Conservation (phyloP, 306 rosid genomes). For the Lathyrus aphaca region DNA sequence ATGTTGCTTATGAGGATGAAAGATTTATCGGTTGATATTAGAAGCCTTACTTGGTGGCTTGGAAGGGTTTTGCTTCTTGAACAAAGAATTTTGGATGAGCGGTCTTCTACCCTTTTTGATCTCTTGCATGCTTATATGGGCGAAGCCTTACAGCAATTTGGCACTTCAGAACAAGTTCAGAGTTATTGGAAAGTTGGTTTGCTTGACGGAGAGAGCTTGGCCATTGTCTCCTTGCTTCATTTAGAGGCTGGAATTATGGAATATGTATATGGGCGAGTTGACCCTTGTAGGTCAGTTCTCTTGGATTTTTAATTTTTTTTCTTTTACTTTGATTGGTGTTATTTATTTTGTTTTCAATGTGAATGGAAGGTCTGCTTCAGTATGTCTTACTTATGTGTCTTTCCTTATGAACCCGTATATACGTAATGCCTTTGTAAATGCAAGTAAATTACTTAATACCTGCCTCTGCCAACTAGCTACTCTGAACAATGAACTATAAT, state of each 20-base stretch:
- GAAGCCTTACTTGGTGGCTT: constrained; percentile 90
- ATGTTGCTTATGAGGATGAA: constrained; percentile 67
- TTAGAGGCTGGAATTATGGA: constrained; percentile 91
- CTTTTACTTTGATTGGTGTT: constrained; percentile 26
- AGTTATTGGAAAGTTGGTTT: constrained; percentile 68
- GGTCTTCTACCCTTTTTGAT: constrained; percentile 81
- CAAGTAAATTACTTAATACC: too few relatives aligned
- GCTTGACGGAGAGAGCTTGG: constrained; percentile 51
- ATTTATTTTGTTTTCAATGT: constrained; percentile 21
- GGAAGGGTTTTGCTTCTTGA: constrained; percentile 71
- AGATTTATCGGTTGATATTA: constrained; percentile 60
- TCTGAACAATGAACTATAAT: neutral
- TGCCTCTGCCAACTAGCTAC: neutral
- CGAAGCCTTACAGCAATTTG: constrained; percentile 59
- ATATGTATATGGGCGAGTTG: constrained; percentile 78
- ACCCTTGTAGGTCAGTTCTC: constrained; percentile 73
- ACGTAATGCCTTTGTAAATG: neutral
- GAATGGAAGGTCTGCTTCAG: constrained; percentile 9
- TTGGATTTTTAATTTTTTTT: constrained; percentile 8
- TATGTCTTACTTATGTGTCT: neutral
- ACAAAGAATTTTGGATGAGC: constrained; percentile 78
- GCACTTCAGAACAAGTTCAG: constrained; percentile 54
- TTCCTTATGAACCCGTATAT: neutral
- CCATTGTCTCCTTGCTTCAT: constrained; percentile 66
- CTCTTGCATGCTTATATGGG: constrained; percentile 65